phyloP scores from a whole-genome alignment of 345 rosid species.

The Turnera subulata region DNA sequence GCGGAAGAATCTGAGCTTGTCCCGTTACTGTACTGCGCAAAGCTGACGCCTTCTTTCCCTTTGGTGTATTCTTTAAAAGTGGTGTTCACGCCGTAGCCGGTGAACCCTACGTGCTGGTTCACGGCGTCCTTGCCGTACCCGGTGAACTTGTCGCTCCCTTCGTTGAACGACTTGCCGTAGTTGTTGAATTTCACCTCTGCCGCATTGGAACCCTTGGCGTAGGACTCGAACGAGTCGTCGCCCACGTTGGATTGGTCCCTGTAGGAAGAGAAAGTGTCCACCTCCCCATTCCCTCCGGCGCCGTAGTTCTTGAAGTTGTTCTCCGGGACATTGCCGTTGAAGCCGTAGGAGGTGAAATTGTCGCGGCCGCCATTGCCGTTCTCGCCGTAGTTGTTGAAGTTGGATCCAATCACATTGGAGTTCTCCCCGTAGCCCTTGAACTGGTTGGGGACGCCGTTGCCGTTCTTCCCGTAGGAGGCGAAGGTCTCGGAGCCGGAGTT shows the following conservation, averaged over 20 bases:
- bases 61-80: slow-evolving; percentile 33
- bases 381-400: slow-evolving; percentile 62
- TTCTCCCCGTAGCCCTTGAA: slow-evolving; percentile 51
- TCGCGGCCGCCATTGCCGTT: slow-evolving; percentile 50
- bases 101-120: slow-evolving; percentile 20
- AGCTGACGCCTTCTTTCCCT: slow-evolving; percentile 9
- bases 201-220: slow-evolving; percentile 24
- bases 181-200: slow-evolving; percentile 17
- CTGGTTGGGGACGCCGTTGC: slow-evolving; percentile 50
- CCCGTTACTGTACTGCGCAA: slow-evolving; percentile 6
- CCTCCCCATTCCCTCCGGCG: slow-evolving; percentile 13
- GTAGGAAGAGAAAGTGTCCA: slow-evolving; percentile 17
- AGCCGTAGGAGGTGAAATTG: slow-evolving; percentile 64
- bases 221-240: slow-evolving; percentile 31
- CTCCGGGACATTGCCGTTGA: slow-evolving; percentile 52
- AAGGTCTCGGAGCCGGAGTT: slow-evolving; percentile 61
- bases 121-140: slow-evolving; percentile 21
- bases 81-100: slow-evolving; percentile 22
- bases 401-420: slow-evolving; percentile 64
- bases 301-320: slow-evolving; percentile 60
- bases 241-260: slow-evolving; percentile 32
- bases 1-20: slow-evolving; percentile 1
- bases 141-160: slow-evolving; percentile 25
- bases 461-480: slow-evolving; percentile 62
- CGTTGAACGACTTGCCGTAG: slow-evolving; percentile 31